These are phyloP conservation scores for Gossypium laxum DNA, from an alignment of 441 rosid species.

Conservation along the genomic window DNA sequence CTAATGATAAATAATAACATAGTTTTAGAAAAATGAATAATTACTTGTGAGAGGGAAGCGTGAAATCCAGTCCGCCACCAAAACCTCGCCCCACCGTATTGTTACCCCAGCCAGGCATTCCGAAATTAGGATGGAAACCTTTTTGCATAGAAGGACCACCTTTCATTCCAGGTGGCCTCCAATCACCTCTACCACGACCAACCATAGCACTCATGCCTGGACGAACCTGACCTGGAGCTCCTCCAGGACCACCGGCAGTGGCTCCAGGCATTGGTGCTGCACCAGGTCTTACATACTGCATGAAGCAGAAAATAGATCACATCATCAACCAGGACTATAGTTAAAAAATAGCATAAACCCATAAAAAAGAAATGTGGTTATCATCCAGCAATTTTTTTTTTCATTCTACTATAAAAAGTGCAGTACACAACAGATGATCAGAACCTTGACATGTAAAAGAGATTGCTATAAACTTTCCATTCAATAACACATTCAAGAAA, in stretches of 20 bases:
- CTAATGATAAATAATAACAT: neutral
- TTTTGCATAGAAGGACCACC: conserved; percentile 56
- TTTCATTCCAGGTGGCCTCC: conserved; percentile 74
- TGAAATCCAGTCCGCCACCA: conserved; percentile 71
- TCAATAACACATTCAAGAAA: neutral
- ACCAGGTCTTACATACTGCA: conserved; percentile 98
- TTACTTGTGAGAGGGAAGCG: conserved; percentile 98
- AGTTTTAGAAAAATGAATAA: conserved; percentile 14
- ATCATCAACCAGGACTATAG: neutral
- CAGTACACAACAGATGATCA: neutral
- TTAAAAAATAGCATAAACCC: conserved; percentile 3
- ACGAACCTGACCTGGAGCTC: conserved; percentile 66
- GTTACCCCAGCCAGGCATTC: conserved; percentile 54
- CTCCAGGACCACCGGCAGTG: conserved; percentile 36
- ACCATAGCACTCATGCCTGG: conserved; percentile 54
- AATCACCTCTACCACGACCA: conserved; percentile 94
- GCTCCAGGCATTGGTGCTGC: conserved; percentile 75
- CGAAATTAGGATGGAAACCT: conserved; percentile 59
- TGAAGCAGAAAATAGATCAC: conserved; percentile 21
- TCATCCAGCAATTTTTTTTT: neutral
- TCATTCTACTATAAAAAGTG: neutral
- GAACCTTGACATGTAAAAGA: neutral
- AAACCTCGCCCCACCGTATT: conserved; percentile 58
- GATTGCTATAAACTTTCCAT: neutral
- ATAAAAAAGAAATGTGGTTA: neutral